Percentiles rank a stretch among this genome's conserved stretches.
These are phyloP conservation scores for Metschnikowia corniflorae DNA, from an alignment of 805 yeast genomes.

Conservation along the genomic window DNA sequence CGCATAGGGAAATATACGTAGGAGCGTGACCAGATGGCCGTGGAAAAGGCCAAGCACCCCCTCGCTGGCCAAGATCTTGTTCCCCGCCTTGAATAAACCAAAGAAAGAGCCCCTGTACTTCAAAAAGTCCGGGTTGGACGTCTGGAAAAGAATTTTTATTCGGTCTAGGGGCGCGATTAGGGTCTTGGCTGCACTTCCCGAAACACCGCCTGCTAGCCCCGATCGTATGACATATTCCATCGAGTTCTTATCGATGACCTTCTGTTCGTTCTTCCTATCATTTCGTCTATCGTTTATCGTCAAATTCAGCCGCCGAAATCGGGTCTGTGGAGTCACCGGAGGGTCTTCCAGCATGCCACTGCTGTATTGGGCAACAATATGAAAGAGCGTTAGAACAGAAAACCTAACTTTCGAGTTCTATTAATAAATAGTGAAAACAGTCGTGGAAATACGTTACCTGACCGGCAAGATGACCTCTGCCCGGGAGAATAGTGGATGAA, in stretches of 20 bases:
- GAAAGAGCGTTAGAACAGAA: background rate
- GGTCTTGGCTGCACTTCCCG: slow-evolving; percentile 96
- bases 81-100: slow-evolving; percentile 74
- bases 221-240: slow-evolving; percentile 76
- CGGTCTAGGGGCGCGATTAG: slow-evolving; percentile 93
- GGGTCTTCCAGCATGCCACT: slow-evolving; percentile 9
- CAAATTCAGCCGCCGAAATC: background rate
- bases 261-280: no score
- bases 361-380: background rate
- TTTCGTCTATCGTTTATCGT: slow-evolving; percentile 4
- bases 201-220: slow-evolving; percentile 92
- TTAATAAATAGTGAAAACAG: background rate
- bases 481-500: background rate
- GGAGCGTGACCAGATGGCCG: slow-evolving; percentile 91
- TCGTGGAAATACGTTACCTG: background rate
- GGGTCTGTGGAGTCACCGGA: slow-evolving; percentile 2
- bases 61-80: slow-evolving; percentile 59
- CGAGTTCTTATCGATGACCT: slow-evolving; percentile 60
- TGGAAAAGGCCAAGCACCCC: slow-evolving; percentile 83
- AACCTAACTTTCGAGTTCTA: background rate
- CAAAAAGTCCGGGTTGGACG: slow-evolving; percentile 84
- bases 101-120: slow-evolving; percentile 74
- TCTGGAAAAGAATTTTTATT: slow-evolving; percentile 91
- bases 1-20: slow-evolving; percentile 94
- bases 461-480: background rate